These are phyloP conservation scores for Mortierella sp. DNA, from an alignment of 371 early-diverging fungal species.

Conservation along the genomic window DNA sequence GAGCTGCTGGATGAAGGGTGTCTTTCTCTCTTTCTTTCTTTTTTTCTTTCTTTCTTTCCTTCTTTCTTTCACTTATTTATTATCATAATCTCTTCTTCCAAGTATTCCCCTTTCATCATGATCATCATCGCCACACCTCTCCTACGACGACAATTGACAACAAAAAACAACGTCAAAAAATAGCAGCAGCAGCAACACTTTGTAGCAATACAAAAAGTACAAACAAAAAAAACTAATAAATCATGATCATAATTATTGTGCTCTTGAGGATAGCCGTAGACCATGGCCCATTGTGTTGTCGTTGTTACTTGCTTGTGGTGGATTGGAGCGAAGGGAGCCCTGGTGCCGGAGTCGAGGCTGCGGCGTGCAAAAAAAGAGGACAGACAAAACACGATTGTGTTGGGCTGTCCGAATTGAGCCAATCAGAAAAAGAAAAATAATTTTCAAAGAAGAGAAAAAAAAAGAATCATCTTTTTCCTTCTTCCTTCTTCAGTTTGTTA, in stretches of 20 bases:
- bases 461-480: neutral
- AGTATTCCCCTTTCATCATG: neutral
- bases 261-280: no score
- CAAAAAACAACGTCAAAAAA: no score
- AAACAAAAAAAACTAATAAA: no score
- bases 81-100: neutral
- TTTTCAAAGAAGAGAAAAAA: neutral
- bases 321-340: neutral
- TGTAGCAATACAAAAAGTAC: no score
- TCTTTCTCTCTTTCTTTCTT: neutral
- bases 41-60: neutral
- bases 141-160: no score
- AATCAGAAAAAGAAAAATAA: neutral
- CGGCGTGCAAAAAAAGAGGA: conserved; percentile 2
- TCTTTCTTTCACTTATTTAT: neutral
- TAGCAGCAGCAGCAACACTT: no score
- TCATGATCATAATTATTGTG: no score
- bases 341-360: neutral
- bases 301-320: neutral
- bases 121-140: no score
- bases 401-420: neutral
- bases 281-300: no score
- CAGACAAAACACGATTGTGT: no score
- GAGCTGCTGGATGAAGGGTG: no score
- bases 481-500: no score